Base-by-base conservation (phyloP, 176 grass and related monocot species). In the Neostapfia colusana region DNA sequence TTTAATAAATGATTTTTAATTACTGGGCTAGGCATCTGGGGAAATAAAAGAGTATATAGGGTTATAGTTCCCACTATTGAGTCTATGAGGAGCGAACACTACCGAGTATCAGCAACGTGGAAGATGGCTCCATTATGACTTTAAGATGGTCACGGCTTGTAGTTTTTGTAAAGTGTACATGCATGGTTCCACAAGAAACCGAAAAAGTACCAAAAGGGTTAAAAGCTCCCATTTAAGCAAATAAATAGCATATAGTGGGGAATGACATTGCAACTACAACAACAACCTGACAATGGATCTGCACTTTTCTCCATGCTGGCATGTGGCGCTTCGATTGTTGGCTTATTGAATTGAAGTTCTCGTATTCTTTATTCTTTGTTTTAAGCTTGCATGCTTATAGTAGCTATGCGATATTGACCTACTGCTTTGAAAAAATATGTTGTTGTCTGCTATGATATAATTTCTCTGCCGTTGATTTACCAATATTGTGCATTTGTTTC, bases 401-500 rank as follows among this genome's bases (percentile, higher is more conserved):
- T 39, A 40, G 16, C 10, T 69, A 46, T 43, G 43, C 43, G 43
- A 55, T 50, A 46, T 28, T 56, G 49, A 78, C 9, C 10, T 43
- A 24, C 25, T 26, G 20, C 17, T 35, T 44, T 63, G 11, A 45
- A 25, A 8, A 36, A 23, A 51, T 41, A 12, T 24, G 42, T 43
- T 31, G 12, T 55, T 65, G 42, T 75, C 31, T 26, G 11, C 24
- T 35, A 68, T 72, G 72, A 16, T 69, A 44, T 75, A 18, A 26
- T 37, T 87, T 34, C 75, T 54, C 15, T 72, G 16, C 45, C 36
- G n/a, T 57, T 79, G 46, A 39, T 84, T 67, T 67, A 43, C 60
- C 67, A 73, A 88, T 70, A 65, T 44, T 34, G 34, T 72, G 54
- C 42, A n/a, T 82, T 80, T 74, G 27, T 44, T 42, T 78, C 23